phyloP scores from a whole-genome alignment of 2,329 filamentous ascomycete species.

The Ceratocystis lukuohia region DNA sequence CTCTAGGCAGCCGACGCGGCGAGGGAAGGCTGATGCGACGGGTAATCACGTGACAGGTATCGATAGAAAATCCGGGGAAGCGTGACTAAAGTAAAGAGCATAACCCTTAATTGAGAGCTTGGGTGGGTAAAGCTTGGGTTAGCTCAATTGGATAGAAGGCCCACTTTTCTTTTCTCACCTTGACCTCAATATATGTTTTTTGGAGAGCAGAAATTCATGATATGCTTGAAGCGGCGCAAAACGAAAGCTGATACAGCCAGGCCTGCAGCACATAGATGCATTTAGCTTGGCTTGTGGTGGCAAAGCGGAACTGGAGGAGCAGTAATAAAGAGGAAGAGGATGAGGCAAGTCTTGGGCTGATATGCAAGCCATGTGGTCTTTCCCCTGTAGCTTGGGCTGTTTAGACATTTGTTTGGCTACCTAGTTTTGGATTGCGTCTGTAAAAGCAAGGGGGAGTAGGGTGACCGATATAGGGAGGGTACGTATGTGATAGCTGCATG shows the following conservation, averaged over 20 bases:
- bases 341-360: background rate
- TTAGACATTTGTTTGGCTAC: background rate
- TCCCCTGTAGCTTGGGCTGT: background rate
- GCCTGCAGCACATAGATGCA: background rate
- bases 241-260: background rate
- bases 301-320: background rate
- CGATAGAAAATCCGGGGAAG: background rate
- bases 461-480: background rate
- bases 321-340: background rate
- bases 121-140: background rate
- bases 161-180: no score
- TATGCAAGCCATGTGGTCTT: background rate
- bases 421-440: background rate
- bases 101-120: no score
- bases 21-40: background rate
- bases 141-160: no score
- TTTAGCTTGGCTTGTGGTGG: background rate
- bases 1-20: constrained; percentile 12
- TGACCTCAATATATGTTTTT: no score
- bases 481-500: no score
- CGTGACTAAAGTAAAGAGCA: background rate
- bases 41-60: constrained; percentile 12
- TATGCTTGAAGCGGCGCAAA: background rate
- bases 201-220: background rate
- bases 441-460: background rate